Evolutionary conservation across 108 stramenopile species (phyloP), one percentile per base, ranked within the genome.

Genomic region (Bacterosira constricta): DNA sequence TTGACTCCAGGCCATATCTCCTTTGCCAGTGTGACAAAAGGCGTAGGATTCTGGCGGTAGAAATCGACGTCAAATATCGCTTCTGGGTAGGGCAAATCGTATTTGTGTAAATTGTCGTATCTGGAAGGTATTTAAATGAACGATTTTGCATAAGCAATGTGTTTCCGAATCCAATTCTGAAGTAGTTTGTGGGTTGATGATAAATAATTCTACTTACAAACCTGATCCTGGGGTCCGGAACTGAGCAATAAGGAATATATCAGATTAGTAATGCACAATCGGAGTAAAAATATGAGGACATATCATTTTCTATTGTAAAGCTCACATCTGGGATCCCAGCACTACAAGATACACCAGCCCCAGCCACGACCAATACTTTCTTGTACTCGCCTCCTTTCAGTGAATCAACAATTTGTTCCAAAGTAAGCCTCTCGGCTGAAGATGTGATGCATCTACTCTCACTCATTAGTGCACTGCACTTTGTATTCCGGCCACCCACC

Each of bases 41-140:
- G 88, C 59, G 77, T 61, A 1, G 91, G 91, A 60, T 90, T 84
- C 26, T 71, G 29, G 26, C 63, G 67, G 68, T 90, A 98, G 87
- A 85, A 97, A 18, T 90, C 85, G 15, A 98, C 45, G 66, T 96
- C 93, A 74, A 98, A 98, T 25, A 98, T 86, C 10, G 92, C 91
- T 64, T 97, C 93, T 1, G 98, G 96, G 68, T 81, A 88, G 21
- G 96, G 95, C 27, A 98, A 77, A 66, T 87, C 73, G 83, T 91
- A 96, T 66, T 93, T 83, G 63, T 89, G 81, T 41, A 98, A 75
- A 75, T 94, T 93, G 71, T 88, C 89, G 67, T 98, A 98, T 38
- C 59, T 71, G 32, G 4, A 26, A 47, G 21, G 10, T 11, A 60
- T 37, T 36, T 11, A 7, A 2, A 32, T 3, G 13, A 46, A 35